phyloP scores from a whole-genome alignment of 257 asterid species.

The Cynanchum wilfordii region DNA sequence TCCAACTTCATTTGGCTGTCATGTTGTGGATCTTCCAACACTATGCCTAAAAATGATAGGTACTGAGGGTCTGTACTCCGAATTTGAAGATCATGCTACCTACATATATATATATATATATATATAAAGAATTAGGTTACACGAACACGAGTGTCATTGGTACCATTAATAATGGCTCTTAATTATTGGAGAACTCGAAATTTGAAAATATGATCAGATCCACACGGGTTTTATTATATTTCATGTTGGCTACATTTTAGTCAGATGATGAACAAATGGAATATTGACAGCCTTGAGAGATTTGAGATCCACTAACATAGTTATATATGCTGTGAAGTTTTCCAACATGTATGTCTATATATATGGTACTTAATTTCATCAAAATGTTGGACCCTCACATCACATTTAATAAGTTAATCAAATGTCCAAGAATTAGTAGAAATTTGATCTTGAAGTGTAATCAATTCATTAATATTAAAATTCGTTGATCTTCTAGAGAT shows the following conservation, averaged over 20 bases:
- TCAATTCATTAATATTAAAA: too few relatives aligned
- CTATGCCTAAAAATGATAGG: background rate
- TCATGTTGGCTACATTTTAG: background rate
- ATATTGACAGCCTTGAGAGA: slow-evolving; percentile 1
- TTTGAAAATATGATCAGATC: background rate
- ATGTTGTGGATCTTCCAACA: slow-evolving; percentile 1
- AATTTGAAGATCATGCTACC: background rate
- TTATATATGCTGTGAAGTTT: background rate
- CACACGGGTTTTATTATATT: background rate
- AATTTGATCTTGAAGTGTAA: background rate
- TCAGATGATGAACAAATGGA: background rate
- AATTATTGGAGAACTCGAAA: background rate
- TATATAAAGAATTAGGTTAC: too few relatives aligned
- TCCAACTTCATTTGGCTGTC: background rate
- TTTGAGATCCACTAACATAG: background rate
- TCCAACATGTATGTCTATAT: background rate
- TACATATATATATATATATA: too few relatives aligned
- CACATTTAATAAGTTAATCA: too few relatives aligned
- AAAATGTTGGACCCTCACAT: too few relatives aligned
- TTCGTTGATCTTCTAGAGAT: too few relatives aligned
- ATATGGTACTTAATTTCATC: background rate
- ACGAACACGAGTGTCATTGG: too few relatives aligned
- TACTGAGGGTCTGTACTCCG: background rate
- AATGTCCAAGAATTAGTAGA: too few relatives aligned
- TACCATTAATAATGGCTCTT: background rate